phyloP scores from a whole-genome alignment of 164 flowering plant genomes.

The Piper longum region DNA sequence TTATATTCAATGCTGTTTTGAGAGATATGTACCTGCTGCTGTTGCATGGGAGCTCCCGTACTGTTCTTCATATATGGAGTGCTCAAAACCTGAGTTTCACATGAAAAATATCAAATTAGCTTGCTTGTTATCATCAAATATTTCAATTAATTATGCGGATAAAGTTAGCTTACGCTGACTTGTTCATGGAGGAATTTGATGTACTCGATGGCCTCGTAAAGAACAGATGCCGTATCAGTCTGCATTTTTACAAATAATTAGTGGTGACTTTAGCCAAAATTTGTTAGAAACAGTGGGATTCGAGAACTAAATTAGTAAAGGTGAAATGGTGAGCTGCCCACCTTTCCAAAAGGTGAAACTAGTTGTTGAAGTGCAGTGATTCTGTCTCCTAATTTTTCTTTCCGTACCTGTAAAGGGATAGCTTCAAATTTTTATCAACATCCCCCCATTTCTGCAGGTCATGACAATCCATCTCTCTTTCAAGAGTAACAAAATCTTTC shows the following conservation, averaged over 20 bases:
- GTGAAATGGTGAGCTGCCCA: conserved; percentile 9
- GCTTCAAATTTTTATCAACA: neutral
- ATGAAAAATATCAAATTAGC: neutral
- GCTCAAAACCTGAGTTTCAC: conserved; percentile 35
- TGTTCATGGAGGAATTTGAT: conserved; percentile 80
- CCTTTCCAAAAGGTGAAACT: conserved; percentile 99
- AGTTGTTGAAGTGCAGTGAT: conserved; percentile 97
- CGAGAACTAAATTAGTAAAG: conserved; percentile 4
- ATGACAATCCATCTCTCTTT: conserved; percentile 2
- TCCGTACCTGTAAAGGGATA: conserved; percentile 47
- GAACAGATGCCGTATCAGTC: conserved; percentile 61
- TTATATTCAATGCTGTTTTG: too few species aligned
- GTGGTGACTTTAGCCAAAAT: neutral
- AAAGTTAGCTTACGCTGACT: conserved; percentile 45
- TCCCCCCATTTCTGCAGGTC: conserved; percentile 1
- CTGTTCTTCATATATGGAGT: conserved; percentile 58
- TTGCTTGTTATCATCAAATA: too few species aligned
- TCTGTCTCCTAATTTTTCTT: conserved; percentile 99
- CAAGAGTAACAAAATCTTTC: conserved; percentile 2
- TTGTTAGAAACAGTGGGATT: neutral
- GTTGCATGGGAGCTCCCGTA: conserved; percentile 34
- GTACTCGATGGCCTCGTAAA: conserved; percentile 68
- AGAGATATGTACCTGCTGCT: conserved; percentile 29
- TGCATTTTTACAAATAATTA: conserved; percentile 4
- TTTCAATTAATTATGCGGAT: neutral